Evolutionary conservation across 2,329 filamentous ascomycete species (phyloP).

Genomic region (Acarospora socialis): DNA sequence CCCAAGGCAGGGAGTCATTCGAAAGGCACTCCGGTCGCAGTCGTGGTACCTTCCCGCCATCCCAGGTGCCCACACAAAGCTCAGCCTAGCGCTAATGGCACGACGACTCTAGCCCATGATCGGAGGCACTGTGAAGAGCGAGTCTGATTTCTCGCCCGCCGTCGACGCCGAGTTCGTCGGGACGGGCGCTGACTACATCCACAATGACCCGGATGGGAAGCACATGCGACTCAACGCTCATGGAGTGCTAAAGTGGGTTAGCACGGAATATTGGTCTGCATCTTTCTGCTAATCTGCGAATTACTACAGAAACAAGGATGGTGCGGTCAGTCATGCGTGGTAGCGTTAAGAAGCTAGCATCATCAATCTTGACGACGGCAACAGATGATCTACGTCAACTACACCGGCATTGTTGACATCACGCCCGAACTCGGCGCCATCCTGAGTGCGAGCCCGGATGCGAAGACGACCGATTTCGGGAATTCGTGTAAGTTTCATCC

Average conservation of each 20-base stretch:
- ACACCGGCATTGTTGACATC: conserved; percentile 27
- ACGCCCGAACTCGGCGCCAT: conserved; percentile 22
- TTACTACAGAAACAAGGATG: conserved; percentile 20
- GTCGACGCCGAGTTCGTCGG: conserved; percentile 26
- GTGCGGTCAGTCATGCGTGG: conserved; percentile 16
- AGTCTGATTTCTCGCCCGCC: conserved; percentile 22
- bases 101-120: conserved; percentile 26
- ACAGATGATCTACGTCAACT: conserved; percentile 25
- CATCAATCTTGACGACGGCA: too few species aligned
- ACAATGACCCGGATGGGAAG: conserved; percentile 25
- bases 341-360: not conserved
- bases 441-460: conserved; percentile 20
- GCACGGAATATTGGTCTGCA: not conserved
- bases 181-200: conserved; percentile 29
- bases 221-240: conserved; percentile 28
- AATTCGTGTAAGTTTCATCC: conserved; percentile 23
- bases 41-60: conserved; percentile 21
- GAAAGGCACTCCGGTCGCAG: conserved; percentile 22
- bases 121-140: conserved; percentile 23
- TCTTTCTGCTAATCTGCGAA: too few species aligned
- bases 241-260: conserved; percentile 25
- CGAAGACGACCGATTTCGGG: conserved; percentile 25
- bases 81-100: not conserved
- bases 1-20: conserved; percentile 10
- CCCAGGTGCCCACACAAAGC: not conserved